Evolutionary conservation across 164 flowering plant genomes (phyloP), one percentile per base, ranked within the genome.

Genomic region (Cinnamomum chago): DNA sequence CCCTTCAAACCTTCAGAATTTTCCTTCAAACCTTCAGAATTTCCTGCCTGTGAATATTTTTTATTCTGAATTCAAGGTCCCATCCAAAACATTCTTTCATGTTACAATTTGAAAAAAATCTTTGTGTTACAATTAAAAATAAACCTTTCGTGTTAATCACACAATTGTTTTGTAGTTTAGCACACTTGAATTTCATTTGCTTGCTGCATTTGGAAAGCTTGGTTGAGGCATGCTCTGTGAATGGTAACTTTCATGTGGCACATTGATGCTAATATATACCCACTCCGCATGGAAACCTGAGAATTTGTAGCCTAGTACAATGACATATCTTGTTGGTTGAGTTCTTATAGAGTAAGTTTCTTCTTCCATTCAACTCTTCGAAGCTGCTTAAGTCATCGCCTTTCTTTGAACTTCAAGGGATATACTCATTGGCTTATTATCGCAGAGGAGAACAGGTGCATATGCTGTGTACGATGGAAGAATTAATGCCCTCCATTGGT

Each of bases 381-480:
- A 66, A 66, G 58, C 50, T 71, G n/a, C 65, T 70, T 70, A 58
- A 73, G 71, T 58, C 30, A 30, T 47, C 27, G 25, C 40, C 13
- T 77, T 62, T 58, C 72, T 77, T 70, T 76, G 71, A 64, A 70
- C 77, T 70, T 65, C 71, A 80, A 68, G 65, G 72, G 65, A 75
- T 77, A 50, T 83, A 78, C 72, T 86, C 72, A 82, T 79, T 77
- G 76, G 68, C 71, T 72, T 83, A 30, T 86, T 76, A 70, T 82
- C 47, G 71, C 95, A 96, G 99, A 77, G 98, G 94, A 79, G 95
- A 94, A 77, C 99, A 96, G 89, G 92, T 83, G 60, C 92, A 91
- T 76, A 70, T 83, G 50, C 86, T 96, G 92, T 92, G 94, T 81
- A 70, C 80, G 25, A 83, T 89, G 86, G 98, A 92, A 86, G 99